These are phyloP conservation scores for Cucurbitaria berberidis DNA, from an alignment of 2,329 filamentous ascomycete genomes.

Conservation along the genomic window DNA sequence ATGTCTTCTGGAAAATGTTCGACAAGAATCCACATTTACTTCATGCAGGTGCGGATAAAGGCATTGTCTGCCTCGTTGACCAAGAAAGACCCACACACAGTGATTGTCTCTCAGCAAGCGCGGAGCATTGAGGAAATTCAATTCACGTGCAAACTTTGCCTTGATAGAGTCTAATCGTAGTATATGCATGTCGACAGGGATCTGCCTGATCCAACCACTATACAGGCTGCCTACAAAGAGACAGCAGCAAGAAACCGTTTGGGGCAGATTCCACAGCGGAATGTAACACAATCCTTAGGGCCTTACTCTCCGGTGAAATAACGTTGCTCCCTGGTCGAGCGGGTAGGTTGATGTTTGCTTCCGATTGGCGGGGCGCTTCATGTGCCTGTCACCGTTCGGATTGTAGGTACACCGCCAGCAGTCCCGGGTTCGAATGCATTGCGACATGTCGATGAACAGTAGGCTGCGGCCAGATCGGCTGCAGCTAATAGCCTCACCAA, in stretches of 20 bases:
- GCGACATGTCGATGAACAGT: background rate
- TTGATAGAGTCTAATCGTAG: constrained; percentile 7
- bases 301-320: constrained; percentile 34
- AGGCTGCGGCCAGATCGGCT: constrained; percentile 3
- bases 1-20: constrained; percentile 24
- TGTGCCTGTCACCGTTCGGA: constrained; percentile 22
- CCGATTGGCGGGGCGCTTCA: constrained; percentile 19
- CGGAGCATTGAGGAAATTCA: constrained; percentile 1
- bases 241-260: constrained; percentile 26
- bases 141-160: constrained; percentile 29
- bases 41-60: background rate
- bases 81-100: background rate
- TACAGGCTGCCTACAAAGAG: constrained; percentile 21
- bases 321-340: constrained; percentile 11
- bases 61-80: background rate
- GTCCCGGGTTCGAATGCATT: background rate
- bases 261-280: constrained; percentile 12
- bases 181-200: constrained; percentile 8
- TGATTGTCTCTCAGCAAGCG: constrained; percentile 8
- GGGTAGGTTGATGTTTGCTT: background rate
- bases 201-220: constrained; percentile 8
- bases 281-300: constrained; percentile 31
- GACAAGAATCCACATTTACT: background rate
- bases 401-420: constrained; percentile 22
- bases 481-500: constrained; percentile 6